Evolutionary conservation across 208 protist genomes (phyloP), one percentile per base, ranked within the genome.

Genomic region (Crithidia thermophila): DNA sequence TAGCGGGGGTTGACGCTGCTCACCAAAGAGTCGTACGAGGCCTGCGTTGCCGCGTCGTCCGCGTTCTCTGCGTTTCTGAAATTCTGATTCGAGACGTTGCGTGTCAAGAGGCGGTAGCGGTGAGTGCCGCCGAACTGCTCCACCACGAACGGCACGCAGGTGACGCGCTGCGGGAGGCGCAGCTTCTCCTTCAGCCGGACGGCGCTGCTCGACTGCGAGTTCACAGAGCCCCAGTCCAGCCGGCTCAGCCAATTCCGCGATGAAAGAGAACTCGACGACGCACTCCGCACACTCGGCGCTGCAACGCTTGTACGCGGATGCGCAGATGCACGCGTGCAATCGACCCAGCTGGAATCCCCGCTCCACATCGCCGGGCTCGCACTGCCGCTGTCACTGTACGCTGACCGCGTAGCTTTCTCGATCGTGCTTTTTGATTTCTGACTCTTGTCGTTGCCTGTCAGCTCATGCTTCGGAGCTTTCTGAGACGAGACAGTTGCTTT

Each of bases 81-180:
- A 39, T 47, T 25, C 4, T 10, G 49, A 1, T 14, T 3, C 23
- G 40, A 14, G 3, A 30, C 33, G n/a, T 33, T 8, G 21, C 20
- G 5, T 20, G 23, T 40, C 28, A 74, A 51, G 16, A 59, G 67
- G 0, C 67, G 58, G 30, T 67, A 74, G 0, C 67, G 67, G 23
- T 67, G 59, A 8, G 67, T 55, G 16, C 30, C 21, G 33, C 67
- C 67, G 14, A 74, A 74, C 1, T 16, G 20, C 27, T 74, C 67
- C 3, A 74, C 43, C 5, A 74, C 37, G 39, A 62, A 61, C 0
- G 67, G 59, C 10, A 11, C 55, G 13, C 60, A 50, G 23, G 51
- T n/a, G 31, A 74, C n/a, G 13, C 67, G 67, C 42, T 62, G 59
- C 40, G 9, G 37, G 10, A 74, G 51, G 4, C 34, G 49, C 67